Evolutionary conservation across 257 asterid species (phyloP), one percentile per base, ranked within the genome.

Genomic region (Prunella vulgaris): DNA sequence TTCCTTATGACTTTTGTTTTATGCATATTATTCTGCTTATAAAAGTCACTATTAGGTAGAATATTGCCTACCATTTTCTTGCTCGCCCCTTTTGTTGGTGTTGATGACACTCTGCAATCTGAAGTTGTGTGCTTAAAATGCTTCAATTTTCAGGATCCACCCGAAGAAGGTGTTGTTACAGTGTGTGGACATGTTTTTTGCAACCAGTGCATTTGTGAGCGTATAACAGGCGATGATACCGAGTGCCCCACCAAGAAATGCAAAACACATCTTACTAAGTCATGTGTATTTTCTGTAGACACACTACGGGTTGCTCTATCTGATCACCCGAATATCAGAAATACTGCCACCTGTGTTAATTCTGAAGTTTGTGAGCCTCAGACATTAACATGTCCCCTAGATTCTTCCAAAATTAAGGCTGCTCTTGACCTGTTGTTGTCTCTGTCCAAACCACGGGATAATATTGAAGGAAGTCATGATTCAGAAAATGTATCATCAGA

Each of bases 131-230:
- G 70, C 46, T 65, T 48, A 46, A 75, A 48, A 64, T 72, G 66
- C 52, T 37, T 21, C 65, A 25, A 14, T 30, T 76, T 76, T 59
- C 86, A 91, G 99, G 99, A 94, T 71, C 90, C 97, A 33, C 99
- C 99, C 27, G 97, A 94, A 87, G 99, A 89, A 76, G 93, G 97
- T 62, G 95, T 88, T 70, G 88, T 91, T 48, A 84, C 99, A 35
- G 80, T 81, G 76, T 91, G 99, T 74, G 97, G 96, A 40, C 99
- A 93, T 30, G 95, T 90, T 48, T 93, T 87, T 68, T 93, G 99
- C 93, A 85, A 86, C 75, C 97, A 90, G 84, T 93, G 99, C 82
- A 85, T 94, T 84, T 78, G 81, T 71, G 97, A 94, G 79, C 96
- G 84, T 80, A 78, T 91, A 70, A 78, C 85, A 28, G 96, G 95